phyloP scores from a whole-genome alignment of 2,329 filamentous ascomycete species.

The Colletotrichum lupini region DNA sequence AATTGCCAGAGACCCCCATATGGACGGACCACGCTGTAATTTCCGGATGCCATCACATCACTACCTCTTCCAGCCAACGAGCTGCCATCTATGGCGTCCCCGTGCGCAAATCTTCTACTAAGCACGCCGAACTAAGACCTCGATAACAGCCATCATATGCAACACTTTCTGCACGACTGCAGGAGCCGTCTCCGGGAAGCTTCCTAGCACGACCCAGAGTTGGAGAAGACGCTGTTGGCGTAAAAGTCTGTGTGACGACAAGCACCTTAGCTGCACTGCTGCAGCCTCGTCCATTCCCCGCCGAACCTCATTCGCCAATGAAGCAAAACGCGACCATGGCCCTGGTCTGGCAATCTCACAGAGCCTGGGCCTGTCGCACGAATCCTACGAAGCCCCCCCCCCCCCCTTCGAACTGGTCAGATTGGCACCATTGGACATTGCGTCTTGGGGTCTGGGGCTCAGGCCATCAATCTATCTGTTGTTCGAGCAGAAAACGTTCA shows the following conservation, averaged over 20 bases:
- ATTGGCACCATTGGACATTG: neutral
- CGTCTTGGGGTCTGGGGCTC: neutral
- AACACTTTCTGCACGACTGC: neutral
- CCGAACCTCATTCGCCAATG: constrained; percentile 14
- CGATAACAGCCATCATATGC: constrained; percentile 2
- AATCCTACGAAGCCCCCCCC: constrained; percentile 7
- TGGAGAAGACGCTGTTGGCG: constrained; percentile 9
- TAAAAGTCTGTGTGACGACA: constrained; percentile 28
- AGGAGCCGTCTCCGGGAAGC: constrained; percentile 22
- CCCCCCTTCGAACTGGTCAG: constrained; percentile 7
- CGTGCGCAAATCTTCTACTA: constrained; percentile 40
- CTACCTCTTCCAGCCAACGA: constrained; percentile 32
- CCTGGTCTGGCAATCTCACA: constrained; percentile 20
- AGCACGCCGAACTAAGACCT: constrained; percentile 20
- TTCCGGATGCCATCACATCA: constrained; percentile 33
- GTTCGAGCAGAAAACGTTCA: neutral
- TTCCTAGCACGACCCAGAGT: constrained; percentile 17
- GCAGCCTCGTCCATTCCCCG: constrained; percentile 25
- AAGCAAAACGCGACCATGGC: neutral
- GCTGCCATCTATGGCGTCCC: constrained; percentile 30
- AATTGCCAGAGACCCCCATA: constrained; percentile 26
- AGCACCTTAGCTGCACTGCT: constrained; percentile 20
- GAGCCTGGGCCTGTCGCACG: constrained; percentile 10
- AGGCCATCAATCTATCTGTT: neutral
- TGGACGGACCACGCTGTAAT: constrained; percentile 30